Evolutionary conservation across 306 rosid species (phyloP), one percentile per base, ranked within the genome.

Genomic region (Medicago ruthenica): DNA sequence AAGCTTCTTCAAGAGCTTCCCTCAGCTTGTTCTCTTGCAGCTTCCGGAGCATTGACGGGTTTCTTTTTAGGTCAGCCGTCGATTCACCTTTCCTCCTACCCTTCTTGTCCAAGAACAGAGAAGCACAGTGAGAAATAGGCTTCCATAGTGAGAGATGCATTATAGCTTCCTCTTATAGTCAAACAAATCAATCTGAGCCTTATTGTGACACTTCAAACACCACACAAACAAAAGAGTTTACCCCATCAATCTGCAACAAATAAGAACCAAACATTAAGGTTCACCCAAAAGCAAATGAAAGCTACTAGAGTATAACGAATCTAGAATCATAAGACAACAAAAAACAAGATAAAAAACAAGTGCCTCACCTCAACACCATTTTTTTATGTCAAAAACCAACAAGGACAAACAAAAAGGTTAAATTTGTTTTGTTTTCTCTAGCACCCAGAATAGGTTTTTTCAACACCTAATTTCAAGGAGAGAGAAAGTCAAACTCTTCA

Each of bases 81-180:
- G 98, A 90, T 31, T 86, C 92, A 71, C 86, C 87, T 82, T 81
- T 87, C 73, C 78, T 85, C 73, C 85, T 85, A 81, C 88, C 66
- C 90, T 91, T 91, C 87, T 91, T 94, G 84, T 92, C 99, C 96
- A 88, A 75, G 71, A 95, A 65, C 79, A 95, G 78, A 77, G 97
- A 76, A 48, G 97, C 99, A 81, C 97, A 95, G 80, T 95, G 99
- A 63, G 97, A 86, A 81, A 95, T 92, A 39, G 97, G 97, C 86
- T 95, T 95, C 97, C 99, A 95, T 78, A 95, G 83, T 81, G 97
- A 92, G 64, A 95, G 88, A 92, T 89, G 97, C 97, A 95, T 92
- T 79, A 76, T 87, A 77, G 73, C 87, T 76, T 81, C 54, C 77
- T 10, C 34, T 20, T 40, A 47, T 62, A 54, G 66, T 36, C 57